phyloP scores from a whole-genome alignment of 1,139 yeast genomes.

The Debaryomyces coudertii region DNA sequence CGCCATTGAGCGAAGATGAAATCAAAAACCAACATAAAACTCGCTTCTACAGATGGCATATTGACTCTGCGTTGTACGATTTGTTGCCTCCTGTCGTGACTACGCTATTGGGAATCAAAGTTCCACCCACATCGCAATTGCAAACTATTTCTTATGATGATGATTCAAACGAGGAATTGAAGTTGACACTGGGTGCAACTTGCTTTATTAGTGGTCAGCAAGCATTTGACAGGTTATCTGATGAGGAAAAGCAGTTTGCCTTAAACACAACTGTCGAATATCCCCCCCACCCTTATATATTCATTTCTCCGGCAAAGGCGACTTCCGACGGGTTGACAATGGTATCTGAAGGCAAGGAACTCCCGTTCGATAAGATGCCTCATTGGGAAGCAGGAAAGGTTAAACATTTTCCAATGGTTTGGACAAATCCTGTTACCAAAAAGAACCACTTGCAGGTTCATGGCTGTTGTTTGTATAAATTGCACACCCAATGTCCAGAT shows the following conservation, averaged over 20 bases:
- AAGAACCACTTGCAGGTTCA: slow-evolving; percentile 83
- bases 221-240: slow-evolving; percentile 67
- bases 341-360: slow-evolving; percentile 78
- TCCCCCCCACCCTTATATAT: slow-evolving; percentile 91
- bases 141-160: slow-evolving; percentile 67
- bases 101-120: slow-evolving; percentile 77
- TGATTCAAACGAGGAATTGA: slow-evolving; percentile 64
- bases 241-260: slow-evolving; percentile 73
- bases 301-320: slow-evolving; percentile 77
- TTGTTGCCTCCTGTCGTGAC: slow-evolving; percentile 85
- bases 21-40: slow-evolving; percentile 64
- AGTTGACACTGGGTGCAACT: slow-evolving; percentile 81
- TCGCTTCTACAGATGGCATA: slow-evolving; percentile 90
- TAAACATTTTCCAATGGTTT: slow-evolving; percentile 78
- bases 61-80: slow-evolving; percentile 85
- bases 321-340: slow-evolving; percentile 84
- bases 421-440: slow-evolving; percentile 91
- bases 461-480: slow-evolving; percentile 77
- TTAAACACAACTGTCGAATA: slow-evolving; percentile 76
- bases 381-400: slow-evolving; percentile 78
- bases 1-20: slow-evolving; percentile 61
- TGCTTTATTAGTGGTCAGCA: slow-evolving; percentile 81
- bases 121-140: slow-evolving; percentile 58
- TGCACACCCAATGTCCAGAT: slow-evolving; percentile 59
- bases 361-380: slow-evolving; percentile 67